Percentiles rank a stretch among this genome's conserved stretches.
Evolutionary conservation across 768 basidiomycete genomes (phyloP).

Genomic region (Auricularia cornea): DNA sequence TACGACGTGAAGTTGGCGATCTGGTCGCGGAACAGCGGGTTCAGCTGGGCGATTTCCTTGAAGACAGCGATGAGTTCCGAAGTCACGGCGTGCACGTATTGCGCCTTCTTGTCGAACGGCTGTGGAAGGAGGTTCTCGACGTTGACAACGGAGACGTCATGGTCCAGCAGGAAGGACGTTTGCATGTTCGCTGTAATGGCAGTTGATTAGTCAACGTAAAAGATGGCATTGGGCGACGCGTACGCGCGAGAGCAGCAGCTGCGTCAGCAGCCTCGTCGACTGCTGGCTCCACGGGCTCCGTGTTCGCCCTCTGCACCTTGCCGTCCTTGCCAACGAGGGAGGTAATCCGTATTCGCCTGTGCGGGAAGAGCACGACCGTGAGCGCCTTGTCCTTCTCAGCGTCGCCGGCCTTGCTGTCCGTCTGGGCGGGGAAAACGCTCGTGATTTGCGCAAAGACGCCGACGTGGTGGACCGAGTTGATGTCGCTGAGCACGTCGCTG

Average conservation of each 20-base stretch:
- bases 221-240: neutral
- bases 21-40: slow-evolving; percentile 96
- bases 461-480: slow-evolving; percentile 82
- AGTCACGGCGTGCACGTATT: slow-evolving; percentile 93
- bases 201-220: slow-evolving; percentile 6
- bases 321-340: slow-evolving; percentile 64
- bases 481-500: slow-evolving; percentile 83
- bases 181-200: slow-evolving; percentile 53
- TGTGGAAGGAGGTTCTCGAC: slow-evolving; percentile 76
- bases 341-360: slow-evolving; percentile 80
- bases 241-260: neutral
- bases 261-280: neutral
- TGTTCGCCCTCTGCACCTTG: slow-evolving; percentile 19
- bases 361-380: slow-evolving; percentile 93
- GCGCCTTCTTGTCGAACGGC: slow-evolving; percentile 86
- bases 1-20: slow-evolving; percentile 94
- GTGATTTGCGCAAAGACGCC: slow-evolving; percentile 98
- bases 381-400: slow-evolving; percentile 66
- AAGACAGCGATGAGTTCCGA: slow-evolving; percentile 94
- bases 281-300: slow-evolving; percentile 28
- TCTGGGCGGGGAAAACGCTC: slow-evolving; percentile 69
- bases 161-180: slow-evolving; percentile 76
- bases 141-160: slow-evolving; percentile 79
- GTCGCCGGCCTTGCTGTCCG: slow-evolving; percentile 25
- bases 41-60: slow-evolving; percentile 96